Base-by-base conservation (phyloP, 2,329 filamentous ascomycete genomes). In the Alternaria brassicae region DNA sequence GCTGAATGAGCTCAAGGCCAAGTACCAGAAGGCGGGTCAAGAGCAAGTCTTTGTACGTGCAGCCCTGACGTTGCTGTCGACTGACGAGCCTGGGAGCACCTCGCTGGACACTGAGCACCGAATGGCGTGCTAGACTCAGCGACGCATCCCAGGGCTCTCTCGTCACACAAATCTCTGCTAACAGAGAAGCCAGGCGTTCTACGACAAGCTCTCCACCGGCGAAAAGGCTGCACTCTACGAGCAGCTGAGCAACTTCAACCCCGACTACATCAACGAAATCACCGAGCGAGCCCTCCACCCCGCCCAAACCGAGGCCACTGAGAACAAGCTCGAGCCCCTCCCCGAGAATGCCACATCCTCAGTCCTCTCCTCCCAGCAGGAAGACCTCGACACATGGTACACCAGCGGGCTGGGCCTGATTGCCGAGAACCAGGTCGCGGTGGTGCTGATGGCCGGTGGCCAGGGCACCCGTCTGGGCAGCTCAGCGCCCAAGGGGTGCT, bases 401-500 rank as follows among this genome's bases (percentile, higher is more conserved):
- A 82, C 90, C 63, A 83, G 82, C 41, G 89, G 89, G 42, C 77
- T 92, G 63, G 82, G 87, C 70, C 77, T 88, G 71, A 88, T 91
- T 64, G 85, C 88, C 6, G 81, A 88, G 67, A 89, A 89, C 80
- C 86, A 89, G 75, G 89, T 91, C 45, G 89, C 88, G 30, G 95
- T 99, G 17, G 92, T 99, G 51, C 86, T 99, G 73, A 96, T 99
- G 91, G 95, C 95, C 58, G 95, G 95, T 76, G 95, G 95, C 32
- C 95, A 99, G 82, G 95, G 95, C 65, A 99, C 95, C 62, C 88
- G 95, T 63, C 83, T 99, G 65, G 95, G 95, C 69, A 97, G 93
- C 84, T 95, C 93, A 57, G 94, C 90, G 17, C 95, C 95, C 68
- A 99, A 99, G 84, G 95, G 95, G 57, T 98, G 94, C 86, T 99